These are phyloP conservation scores for Fusarium sp. DNA, from an alignment of 2,329 filamentous ascomycete genomes.

Conservation along the genomic window DNA sequence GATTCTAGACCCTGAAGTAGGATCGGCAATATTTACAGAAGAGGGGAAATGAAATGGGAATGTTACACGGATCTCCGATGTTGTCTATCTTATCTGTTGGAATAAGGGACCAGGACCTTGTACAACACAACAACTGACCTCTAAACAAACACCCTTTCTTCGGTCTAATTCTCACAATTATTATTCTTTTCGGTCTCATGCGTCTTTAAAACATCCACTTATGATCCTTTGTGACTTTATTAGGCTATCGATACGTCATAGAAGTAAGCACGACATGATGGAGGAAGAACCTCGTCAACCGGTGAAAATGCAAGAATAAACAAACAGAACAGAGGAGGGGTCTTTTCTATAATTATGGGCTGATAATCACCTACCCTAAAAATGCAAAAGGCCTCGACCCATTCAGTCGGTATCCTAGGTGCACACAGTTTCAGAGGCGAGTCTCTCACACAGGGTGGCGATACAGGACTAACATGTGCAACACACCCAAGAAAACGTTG, in stretches of 20 bases:
- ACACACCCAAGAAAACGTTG: neutral
- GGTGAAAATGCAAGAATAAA: slow-evolving; percentile 8
- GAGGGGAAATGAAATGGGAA: slow-evolving; percentile 3
- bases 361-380: neutral
- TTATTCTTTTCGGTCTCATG: neutral
- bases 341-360: neutral
- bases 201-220: slow-evolving; percentile 1
- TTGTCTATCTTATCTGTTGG: neutral
- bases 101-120: neutral
- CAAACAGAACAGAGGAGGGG: neutral
- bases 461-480: neutral
- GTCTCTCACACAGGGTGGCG: neutral
- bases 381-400: neutral
- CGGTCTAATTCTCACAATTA: neutral
- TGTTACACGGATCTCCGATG: slow-evolving; percentile 18
- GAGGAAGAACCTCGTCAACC: neutral
- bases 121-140: neutral
- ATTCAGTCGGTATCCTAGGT: neutral
- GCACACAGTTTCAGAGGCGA: neutral
- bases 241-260: slow-evolving; percentile 30
- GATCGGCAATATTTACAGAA: neutral
- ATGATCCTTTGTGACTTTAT: neutral
- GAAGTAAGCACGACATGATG: slow-evolving; percentile 4
- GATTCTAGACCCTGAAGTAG: slow-evolving; percentile 4
- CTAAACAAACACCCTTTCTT: too few relatives aligned